These are phyloP conservation scores for Suillus americanus DNA, from an alignment of 768 basidiomycete species.

Conservation along the genomic window DNA sequence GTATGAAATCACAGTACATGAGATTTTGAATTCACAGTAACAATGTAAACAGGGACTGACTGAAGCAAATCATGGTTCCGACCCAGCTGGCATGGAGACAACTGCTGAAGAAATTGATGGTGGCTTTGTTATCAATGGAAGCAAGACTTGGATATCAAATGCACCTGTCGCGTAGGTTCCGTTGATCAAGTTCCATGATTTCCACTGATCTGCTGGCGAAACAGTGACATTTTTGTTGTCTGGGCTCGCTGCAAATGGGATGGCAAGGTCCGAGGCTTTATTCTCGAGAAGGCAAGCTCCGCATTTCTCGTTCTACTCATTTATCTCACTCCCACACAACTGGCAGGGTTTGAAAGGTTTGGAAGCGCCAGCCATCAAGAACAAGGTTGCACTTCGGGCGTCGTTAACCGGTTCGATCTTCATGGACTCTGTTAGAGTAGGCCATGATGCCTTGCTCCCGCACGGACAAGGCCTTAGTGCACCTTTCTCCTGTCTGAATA, in stretches of 20 bases:
- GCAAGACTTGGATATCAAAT: constrained; percentile 98
- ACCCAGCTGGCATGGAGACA: constrained; percentile 98
- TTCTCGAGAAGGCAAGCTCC: constrained; percentile 76
- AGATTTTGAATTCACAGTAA: constrained; percentile 2
- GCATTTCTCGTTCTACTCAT: not conserved
- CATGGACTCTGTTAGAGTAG: constrained; percentile 86
- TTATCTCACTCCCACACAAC: constrained; percentile 1
- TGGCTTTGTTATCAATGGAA: constrained; percentile 83
- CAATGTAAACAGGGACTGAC: constrained; percentile 71
- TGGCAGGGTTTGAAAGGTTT: constrained; percentile 80
- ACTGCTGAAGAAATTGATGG: constrained; percentile 82
- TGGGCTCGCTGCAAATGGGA: constrained; percentile 98
- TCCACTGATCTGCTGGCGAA: constrained; percentile 12
- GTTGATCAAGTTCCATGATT: constrained; percentile 2
- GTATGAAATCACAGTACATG: constrained; percentile 45
- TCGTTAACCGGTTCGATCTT: constrained; percentile 86
- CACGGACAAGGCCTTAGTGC: constrained; percentile 75
- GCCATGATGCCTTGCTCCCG: constrained; percentile 73
- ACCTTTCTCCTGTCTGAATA: constrained; percentile 92
- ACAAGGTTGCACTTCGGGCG: constrained; percentile 88
- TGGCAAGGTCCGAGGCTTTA: constrained; percentile 82
- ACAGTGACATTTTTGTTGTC: constrained; percentile 83
- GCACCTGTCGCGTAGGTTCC: constrained; percentile 79
- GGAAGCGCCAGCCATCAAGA: constrained; percentile 83
- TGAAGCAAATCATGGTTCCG: constrained; percentile 96